Evolutionary conservation across 2,329 filamentous ascomycete genomes (phyloP).

Genomic region (Colletotrichum sp.): DNA sequence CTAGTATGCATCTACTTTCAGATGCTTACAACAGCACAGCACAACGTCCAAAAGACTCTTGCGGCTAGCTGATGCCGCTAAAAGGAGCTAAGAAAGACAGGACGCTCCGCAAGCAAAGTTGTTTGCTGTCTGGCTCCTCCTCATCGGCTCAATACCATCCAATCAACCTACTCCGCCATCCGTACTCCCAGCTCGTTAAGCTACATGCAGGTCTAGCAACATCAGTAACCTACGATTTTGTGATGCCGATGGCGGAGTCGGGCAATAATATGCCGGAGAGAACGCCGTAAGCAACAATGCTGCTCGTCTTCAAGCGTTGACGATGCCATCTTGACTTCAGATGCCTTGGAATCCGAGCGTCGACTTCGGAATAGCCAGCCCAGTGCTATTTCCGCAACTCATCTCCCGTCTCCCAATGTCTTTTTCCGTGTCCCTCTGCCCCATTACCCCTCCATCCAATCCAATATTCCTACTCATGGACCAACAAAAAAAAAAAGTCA

Average conservation of each 20-base stretch:
- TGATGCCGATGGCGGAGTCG: background rate
- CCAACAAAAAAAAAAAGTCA: background rate
- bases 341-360: background rate
- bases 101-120: background rate
- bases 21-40: background rate
- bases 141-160: background rate
- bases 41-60: background rate
- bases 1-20: background rate
- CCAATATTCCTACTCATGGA: background rate
- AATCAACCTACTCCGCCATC: background rate
- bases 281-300: background rate
- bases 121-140: background rate
- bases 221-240: background rate
- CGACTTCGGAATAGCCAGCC: background rate
- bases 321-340: background rate
- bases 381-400: background rate
- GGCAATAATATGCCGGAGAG: background rate
- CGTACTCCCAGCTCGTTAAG: background rate
- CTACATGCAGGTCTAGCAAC: background rate
- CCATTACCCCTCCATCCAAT: background rate
- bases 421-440: background rate
- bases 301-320: background rate
- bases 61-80: background rate
- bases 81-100: background rate
- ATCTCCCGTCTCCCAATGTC: background rate